These are phyloP conservation scores for Holtermannia corniformis DNA, from an alignment of 768 basidiomycete genomes.

Conservation along the genomic window DNA sequence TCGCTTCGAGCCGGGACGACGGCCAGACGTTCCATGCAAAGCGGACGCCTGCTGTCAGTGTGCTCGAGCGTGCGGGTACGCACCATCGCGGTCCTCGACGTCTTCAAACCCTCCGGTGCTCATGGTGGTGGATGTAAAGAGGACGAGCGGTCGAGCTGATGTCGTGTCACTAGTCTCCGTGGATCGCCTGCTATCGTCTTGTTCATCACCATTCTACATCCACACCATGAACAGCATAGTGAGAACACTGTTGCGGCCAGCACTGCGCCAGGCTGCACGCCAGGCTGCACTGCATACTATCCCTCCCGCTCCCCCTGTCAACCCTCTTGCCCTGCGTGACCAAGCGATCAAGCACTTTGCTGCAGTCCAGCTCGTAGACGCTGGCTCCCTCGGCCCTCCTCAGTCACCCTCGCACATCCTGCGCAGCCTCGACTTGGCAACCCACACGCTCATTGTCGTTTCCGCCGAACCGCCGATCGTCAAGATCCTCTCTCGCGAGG, in stretches of 20 bases:
- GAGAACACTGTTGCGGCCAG: too few relatives aligned
- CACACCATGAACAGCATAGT: too few relatives aligned
- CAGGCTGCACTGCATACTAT: too few relatives aligned
- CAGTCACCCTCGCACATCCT: conserved; percentile 19
- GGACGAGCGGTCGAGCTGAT: neutral
- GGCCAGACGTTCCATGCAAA: conserved; percentile 99
- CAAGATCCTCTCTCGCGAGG: conserved; percentile 22
- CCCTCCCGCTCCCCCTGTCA: neutral
- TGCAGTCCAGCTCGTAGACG: conserved; percentile 26
- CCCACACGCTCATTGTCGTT: conserved; percentile 26
- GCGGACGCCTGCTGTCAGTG: conserved; percentile 58
- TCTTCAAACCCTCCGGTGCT: conserved; percentile 67
- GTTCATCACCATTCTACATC: too few relatives aligned
- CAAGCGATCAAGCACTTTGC: neutral
- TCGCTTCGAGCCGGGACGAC: conserved; percentile 94
- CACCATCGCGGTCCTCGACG: conserved; percentile 93
- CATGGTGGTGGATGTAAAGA: conserved; percentile 18
- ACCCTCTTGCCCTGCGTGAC: neutral
- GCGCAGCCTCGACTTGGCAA: conserved; percentile 11
- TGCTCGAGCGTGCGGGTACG: conserved; percentile 23
- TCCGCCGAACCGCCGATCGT: conserved; percentile 29
- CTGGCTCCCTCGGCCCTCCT: conserved; percentile 19
- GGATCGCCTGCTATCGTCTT: too few relatives aligned
- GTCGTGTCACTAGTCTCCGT: neutral
- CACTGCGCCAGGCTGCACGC: too few relatives aligned